A percentile compares a stretch with the other conserved stretches of the same genome.
phyloP scores from a whole-genome alignment of 495 filamentous ascomycete species.

The Neohortaea acidophila region DNA sequence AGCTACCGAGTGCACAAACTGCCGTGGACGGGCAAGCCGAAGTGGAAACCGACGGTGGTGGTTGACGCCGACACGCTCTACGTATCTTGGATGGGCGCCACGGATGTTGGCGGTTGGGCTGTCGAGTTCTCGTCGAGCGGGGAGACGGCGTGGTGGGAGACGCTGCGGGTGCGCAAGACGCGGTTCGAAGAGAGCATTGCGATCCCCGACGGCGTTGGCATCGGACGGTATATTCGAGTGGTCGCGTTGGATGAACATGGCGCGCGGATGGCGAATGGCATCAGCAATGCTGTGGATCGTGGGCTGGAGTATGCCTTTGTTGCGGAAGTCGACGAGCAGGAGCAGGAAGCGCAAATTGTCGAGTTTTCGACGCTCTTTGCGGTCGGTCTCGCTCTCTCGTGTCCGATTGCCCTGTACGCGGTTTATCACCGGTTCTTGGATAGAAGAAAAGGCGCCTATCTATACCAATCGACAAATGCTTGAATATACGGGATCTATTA shows the following conservation, averaged over 20 bases:
- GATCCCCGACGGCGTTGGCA: constrained; percentile 1
- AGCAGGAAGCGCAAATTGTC: too few species aligned
- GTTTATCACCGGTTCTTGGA: too few species aligned
- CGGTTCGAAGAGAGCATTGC: constrained; percentile 14
- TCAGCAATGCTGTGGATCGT: constrained; percentile 10
- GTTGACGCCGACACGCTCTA: constrained; percentile 11
- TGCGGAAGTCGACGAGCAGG: too few species aligned
- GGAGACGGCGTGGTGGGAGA: constrained; percentile 11
- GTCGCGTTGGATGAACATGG: constrained; percentile 9
- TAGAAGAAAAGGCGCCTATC: too few species aligned
- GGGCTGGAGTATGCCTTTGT: too few species aligned
- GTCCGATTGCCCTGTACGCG: too few species aligned
- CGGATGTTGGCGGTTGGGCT: constrained; percentile 15
- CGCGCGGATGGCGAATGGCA: constrained; percentile 5
- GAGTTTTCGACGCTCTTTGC: too few species aligned
- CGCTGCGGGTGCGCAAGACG: constrained; percentile 7
- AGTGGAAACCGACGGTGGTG: constrained; percentile 2
- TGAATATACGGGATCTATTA: too few species aligned
- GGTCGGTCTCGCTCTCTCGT: too few species aligned
- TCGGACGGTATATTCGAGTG: constrained; percentile 12
- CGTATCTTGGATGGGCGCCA: constrained; percentile 21
- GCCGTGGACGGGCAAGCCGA: constrained; percentile 13
- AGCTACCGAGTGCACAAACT: constrained; percentile 19
- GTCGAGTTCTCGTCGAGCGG: constrained; percentile 9
- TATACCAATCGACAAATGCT: too few species aligned